Evolutionary conservation across 805 yeast genomes (phyloP).

Genomic region (Myxozyma kluyveri): DNA sequence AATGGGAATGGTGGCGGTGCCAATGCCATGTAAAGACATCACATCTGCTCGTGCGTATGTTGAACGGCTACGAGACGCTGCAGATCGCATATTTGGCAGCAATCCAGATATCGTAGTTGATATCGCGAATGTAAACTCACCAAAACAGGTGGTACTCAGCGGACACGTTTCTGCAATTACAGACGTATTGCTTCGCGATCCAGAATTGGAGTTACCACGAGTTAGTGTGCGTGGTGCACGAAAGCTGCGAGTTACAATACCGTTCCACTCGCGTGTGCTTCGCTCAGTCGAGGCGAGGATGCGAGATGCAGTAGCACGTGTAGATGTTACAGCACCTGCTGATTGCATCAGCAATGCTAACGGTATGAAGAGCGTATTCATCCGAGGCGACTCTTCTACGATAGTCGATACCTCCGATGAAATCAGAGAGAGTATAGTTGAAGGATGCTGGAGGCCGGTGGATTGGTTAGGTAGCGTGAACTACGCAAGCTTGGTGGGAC

Average conservation of each 20-base stretch:
- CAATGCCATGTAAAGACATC: conserved; percentile 1
- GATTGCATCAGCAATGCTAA: neutral
- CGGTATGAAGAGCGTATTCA: neutral
- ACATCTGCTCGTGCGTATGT: neutral
- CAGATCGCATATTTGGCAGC: neutral
- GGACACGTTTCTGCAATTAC: conserved; percentile 18
- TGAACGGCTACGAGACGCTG: neutral
- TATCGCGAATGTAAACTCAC: conserved; percentile 24
- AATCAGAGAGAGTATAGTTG: conserved; percentile 9
- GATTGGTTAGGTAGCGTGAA: conserved; percentile 23
- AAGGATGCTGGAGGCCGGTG: conserved; percentile 24
- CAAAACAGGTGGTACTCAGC: conserved; percentile 22
- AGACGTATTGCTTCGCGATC: neutral
- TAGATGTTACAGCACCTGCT: conserved; percentile 3
- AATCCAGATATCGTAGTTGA: conserved; percentile 4
- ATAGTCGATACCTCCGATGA: conserved; percentile 6
- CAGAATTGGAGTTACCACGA: neutral
- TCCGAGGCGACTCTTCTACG: conserved; percentile 15
- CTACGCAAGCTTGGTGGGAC: neutral
- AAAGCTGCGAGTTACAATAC: conserved; percentile 17
- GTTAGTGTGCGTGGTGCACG: conserved; percentile 4
- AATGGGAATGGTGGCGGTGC: conserved; percentile 23
- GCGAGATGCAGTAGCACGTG: conserved; percentile 5
- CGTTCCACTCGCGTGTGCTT: conserved; percentile 23
- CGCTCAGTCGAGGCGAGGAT: conserved; percentile 12